A percentile compares a stretch with the other conserved stretches of the same genome.
Evolutionary conservation across 2,329 filamentous ascomycete species (phyloP).

Genomic region (Hymenoscyphus linearis): DNA sequence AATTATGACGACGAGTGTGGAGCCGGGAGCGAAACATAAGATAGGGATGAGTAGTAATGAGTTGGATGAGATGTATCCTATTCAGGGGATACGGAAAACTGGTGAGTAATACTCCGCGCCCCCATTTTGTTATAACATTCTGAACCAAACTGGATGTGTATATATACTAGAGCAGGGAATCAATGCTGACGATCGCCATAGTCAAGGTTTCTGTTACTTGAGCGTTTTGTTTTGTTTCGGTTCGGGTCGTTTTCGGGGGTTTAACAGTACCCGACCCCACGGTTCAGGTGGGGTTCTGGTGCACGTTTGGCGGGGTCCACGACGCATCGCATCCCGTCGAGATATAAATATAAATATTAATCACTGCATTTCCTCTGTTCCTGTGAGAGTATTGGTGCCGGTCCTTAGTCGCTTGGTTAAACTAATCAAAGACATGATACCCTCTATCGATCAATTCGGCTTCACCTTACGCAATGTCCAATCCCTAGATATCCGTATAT

Average conservation of each 20-base stretch:
- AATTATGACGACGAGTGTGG: constrained; percentile 10
- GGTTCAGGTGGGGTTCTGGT: background rate
- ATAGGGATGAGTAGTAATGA: constrained; percentile 1
- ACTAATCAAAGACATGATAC: too few relatives aligned
- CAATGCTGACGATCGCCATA: background rate
- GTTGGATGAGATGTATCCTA: constrained; percentile 15
- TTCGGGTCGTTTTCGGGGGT: background rate
- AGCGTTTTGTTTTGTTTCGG: background rate
- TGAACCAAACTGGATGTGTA: too few relatives aligned
- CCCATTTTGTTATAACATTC: too few relatives aligned
- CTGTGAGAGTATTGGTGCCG: too few relatives aligned
- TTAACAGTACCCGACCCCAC: background rate
- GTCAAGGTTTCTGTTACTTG: background rate
- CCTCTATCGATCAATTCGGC: too few relatives aligned
- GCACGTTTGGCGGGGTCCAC: background rate
- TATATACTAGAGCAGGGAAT: too few relatives aligned
- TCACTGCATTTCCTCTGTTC: too few relatives aligned
- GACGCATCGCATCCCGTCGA: too few relatives aligned
- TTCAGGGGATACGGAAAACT: constrained; percentile 12
- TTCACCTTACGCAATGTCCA: too few relatives aligned
- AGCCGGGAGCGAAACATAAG: background rate
- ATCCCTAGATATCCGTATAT: too few relatives aligned
- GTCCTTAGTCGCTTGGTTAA: too few relatives aligned
- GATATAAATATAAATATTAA: too few relatives aligned
- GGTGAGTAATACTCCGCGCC: background rate